Evolutionary conservation across 805 yeast genomes (phyloP), one percentile per base, ranked within the genome.

Genomic region (Priceomyces castillae): DNA sequence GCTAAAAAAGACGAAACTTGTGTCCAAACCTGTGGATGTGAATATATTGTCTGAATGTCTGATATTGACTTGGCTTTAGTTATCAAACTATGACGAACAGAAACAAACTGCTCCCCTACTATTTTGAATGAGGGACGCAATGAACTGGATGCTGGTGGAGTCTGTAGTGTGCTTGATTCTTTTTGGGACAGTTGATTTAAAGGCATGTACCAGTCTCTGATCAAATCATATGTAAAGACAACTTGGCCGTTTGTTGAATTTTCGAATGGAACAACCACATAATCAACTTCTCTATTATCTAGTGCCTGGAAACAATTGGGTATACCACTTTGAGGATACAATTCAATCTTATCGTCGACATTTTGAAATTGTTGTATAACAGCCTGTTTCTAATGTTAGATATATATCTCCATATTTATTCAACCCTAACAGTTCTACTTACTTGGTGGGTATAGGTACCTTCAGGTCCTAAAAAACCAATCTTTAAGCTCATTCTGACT

Each of bases 21-120:
- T 7, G 97, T 95, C 99, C 99, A 92, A 0, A 90, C 99, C 62
- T 92, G 99, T 1, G 99, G 97, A 64, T 92, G 99, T 2, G 97
- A 86, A 65, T 86, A 87, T 15, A 92, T 76, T 25, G 73, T 77
- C 12, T 58, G 63, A 40, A 90, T 75, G 11, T 72, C 59, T 1
- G 60, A 49, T 2, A 84, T 51, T 26, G 70, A 71, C 37, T 57
- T 53, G 7, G 77, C 73, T 49, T 61, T 67, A 3, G 82, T 64
- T 47, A 82, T 68, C 30, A 92, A 69, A 59, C 84, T 84, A 66
- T 94, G 98, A 45, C 81, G 84, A 46, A 92, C 87, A 1, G 84
- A 62, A 1, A 92, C 97, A 56, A 80, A 84, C 50, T 87, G 92
- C 52, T 89, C 96, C 0, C 80, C 92, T 3, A 84, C 73, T 2